These are phyloP conservation scores for Colletotrichum cordylinicola DNA, from an alignment of 2,329 filamentous ascomycete genomes.

Conservation along the genomic window DNA sequence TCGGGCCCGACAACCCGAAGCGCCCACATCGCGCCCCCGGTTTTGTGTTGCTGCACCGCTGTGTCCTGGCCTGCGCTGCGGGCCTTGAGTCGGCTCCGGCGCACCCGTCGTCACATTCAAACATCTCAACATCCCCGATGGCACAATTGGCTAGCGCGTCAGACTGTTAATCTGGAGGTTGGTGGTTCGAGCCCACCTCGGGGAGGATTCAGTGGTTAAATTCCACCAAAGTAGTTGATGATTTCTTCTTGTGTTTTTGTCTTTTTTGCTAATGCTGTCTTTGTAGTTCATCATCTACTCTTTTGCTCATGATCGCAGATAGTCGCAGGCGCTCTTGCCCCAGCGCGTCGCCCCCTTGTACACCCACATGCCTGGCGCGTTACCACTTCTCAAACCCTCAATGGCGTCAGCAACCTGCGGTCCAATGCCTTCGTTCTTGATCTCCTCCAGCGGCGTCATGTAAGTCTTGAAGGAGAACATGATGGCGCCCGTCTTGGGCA, in stretches of 20 bases:
- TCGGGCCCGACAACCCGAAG: background rate
- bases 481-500: conserved; percentile 51
- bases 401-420: conserved; percentile 54
- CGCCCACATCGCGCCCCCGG: background rate
- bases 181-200: conserved; percentile 12
- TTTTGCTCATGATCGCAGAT: conserved; percentile 38
- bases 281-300: background rate
- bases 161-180: conserved; percentile 12
- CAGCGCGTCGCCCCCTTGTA: conserved; percentile 57
- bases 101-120: background rate
- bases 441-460: conserved; percentile 51
- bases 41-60: background rate
- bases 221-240: background rate
- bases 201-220: background rate
- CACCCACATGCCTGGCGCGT: conserved; percentile 58
- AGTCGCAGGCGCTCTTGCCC: conserved; percentile 52
- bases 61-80: background rate
- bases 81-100: background rate
- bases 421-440: conserved; percentile 56
- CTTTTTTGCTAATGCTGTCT: background rate
- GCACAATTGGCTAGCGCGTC: conserved; percentile 12
- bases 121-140: conserved; percentile 5
- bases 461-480: conserved; percentile 65
- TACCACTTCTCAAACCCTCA: conserved; percentile 55
- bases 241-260: background rate